Evolutionary conservation across 2,329 filamentous ascomycete genomes (phyloP).

Genomic region (Aspergillus melleus): DNA sequence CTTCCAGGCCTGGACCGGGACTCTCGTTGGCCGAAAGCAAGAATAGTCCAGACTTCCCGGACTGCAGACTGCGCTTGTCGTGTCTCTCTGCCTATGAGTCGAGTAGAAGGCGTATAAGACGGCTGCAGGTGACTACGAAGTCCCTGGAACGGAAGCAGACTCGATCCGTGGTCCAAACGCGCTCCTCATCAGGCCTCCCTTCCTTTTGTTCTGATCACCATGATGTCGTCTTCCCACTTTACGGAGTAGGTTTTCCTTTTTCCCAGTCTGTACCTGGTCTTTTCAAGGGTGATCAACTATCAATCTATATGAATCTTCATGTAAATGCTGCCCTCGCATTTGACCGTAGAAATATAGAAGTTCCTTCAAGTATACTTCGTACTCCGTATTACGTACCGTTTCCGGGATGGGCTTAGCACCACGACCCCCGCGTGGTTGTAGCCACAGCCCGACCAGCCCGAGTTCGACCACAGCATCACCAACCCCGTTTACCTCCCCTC

Average conservation of each 20-base stretch:
- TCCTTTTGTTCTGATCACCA: neutral
- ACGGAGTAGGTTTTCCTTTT: neutral
- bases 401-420: neutral
- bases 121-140: neutral
- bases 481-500: slow-evolving; percentile 4
- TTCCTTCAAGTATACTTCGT: no score
- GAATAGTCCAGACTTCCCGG: neutral
- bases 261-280: no score
- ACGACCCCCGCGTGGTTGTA: neutral
- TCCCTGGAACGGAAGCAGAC: slow-evolving; percentile 18
- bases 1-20: neutral
- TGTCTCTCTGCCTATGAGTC: neutral
- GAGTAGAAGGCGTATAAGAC: neutral
- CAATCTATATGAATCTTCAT: no score
- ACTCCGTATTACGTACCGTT: neutral
- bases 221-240: neutral
- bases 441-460: no score
- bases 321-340: no score
- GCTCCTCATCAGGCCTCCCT: neutral
- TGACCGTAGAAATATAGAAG: no score
- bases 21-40: slow-evolving; percentile 4
- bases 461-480: slow-evolving; percentile 2
- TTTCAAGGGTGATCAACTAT: no score
- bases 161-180: slow-evolving; percentile 17
- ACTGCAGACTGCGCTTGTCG: slow-evolving; percentile 5